These are phyloP conservation scores for Parafenestella ontariensis DNA, from an alignment of 2,329 filamentous ascomycete species.

Conservation along the genomic window DNA sequence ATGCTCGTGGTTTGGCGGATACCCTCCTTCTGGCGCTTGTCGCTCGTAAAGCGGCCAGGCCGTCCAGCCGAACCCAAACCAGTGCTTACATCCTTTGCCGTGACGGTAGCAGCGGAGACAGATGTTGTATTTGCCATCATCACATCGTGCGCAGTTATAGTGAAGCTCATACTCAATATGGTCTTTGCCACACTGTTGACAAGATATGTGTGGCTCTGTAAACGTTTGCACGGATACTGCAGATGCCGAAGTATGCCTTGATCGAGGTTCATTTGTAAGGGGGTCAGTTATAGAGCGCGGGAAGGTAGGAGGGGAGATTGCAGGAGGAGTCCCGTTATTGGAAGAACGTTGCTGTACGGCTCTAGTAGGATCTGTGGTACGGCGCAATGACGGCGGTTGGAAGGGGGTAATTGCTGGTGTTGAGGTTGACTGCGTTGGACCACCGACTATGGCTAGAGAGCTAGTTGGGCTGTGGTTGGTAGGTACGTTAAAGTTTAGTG, in stretches of 20 bases:
- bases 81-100: slow-evolving; percentile 80
- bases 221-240: slow-evolving; percentile 48
- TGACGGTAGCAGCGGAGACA: slow-evolving; percentile 81
- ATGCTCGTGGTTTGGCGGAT: slow-evolving; percentile 51
- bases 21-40: slow-evolving; percentile 50
- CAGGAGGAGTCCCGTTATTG: slow-evolving; percentile 35
- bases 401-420: slow-evolving; percentile 21
- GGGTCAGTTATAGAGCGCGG: slow-evolving; percentile 43
- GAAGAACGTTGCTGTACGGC: slow-evolving; percentile 26
- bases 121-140: slow-evolving; percentile 75
- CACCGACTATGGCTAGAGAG: slow-evolving; percentile 31
- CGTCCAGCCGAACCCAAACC: slow-evolving; percentile 84
- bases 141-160: slow-evolving; percentile 79
- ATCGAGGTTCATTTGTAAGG: slow-evolving; percentile 21
- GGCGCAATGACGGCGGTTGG: slow-evolving; percentile 32
- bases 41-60: slow-evolving; percentile 71
- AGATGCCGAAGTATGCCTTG: slow-evolving; percentile 23
- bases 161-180: slow-evolving; percentile 87
- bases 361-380: slow-evolving; percentile 41
- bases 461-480: slow-evolving; percentile 37
- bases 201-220: slow-evolving; percentile 75
- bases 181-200: slow-evolving; percentile 71
- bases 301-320: slow-evolving; percentile 27
- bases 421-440: slow-evolving; percentile 25
- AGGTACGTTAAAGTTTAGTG: slow-evolving; percentile 34